A percentile compares a stretch with the other conserved stretches of the same genome.
phyloP scores from a whole-genome alignment of 2,329 filamentous ascomycete species.

The Calonectria montana region DNA sequence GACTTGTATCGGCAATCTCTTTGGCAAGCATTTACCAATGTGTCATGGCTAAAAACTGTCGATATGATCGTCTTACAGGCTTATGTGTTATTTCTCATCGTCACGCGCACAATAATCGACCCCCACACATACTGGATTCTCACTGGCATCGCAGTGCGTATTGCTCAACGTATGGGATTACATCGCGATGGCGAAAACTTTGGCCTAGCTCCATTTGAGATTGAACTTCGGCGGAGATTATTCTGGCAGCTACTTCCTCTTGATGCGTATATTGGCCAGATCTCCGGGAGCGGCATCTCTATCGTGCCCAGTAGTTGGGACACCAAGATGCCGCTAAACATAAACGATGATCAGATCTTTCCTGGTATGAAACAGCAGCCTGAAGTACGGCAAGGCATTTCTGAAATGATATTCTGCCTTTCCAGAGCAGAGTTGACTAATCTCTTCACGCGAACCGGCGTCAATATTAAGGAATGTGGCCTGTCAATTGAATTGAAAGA shows the following conservation, averaged over 20 bases:
- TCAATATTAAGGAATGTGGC: not conserved
- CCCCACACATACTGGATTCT: slow-evolving; percentile 29
- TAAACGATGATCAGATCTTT: slow-evolving; percentile 14
- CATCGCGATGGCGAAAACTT: slow-evolving; percentile 57
- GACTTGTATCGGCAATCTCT: not conserved
- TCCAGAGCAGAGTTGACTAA: not conserved
- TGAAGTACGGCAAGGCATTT: not conserved
- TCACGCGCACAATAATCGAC: not conserved
- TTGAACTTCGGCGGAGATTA: slow-evolving; percentile 65
- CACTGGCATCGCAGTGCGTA: slow-evolving; percentile 62
- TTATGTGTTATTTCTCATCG: not conserved
- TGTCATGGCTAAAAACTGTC: not conserved
- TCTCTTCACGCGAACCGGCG: not conserved
- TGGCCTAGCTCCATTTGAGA: slow-evolving; percentile 55
- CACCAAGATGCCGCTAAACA: slow-evolving; percentile 8
- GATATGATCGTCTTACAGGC: not conserved
- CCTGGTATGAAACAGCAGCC: not conserved
- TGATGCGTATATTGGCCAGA: slow-evolving; percentile 39
- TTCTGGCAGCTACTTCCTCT: slow-evolving; percentile 65
- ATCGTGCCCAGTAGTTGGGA: not conserved
- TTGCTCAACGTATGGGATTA: slow-evolving; percentile 65
- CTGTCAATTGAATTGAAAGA: not conserved
- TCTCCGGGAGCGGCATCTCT: slow-evolving; percentile 32
- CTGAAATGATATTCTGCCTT: not conserved
- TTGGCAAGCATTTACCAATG: not conserved